Percentiles rank a stretch among this genome's conserved stretches.
Evolutionary conservation across 177 flowering plant species (phyloP).

Genomic region (Vitis hybrid): DNA sequence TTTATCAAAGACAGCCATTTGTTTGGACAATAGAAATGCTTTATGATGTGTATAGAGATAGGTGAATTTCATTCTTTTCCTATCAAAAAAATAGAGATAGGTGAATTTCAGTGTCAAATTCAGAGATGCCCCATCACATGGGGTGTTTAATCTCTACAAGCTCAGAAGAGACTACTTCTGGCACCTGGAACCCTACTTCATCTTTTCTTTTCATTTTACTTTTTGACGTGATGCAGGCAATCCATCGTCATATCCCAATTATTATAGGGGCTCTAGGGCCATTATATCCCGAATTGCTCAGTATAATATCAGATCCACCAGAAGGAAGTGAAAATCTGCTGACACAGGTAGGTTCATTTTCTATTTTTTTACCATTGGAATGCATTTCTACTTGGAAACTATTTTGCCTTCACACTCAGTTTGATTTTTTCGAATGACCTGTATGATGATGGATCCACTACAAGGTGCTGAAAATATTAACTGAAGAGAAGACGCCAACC

Average conservation of each 20-base stretch:
- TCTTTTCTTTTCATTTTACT: neutral
- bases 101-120: no score
- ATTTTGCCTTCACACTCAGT: conserved; percentile 3
- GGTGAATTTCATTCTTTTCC: no score
- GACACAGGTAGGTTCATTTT: conserved; percentile 52
- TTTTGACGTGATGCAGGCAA: conserved; percentile 54
- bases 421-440: conserved; percentile 10
- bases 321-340: conserved; percentile 91
- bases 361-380: neutral
- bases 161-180: no score
- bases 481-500: conserved; percentile 78
- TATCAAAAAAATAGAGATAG: no score
- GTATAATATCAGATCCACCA: conserved; percentile 90
- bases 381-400: neutral
- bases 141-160: no score
- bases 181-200: neutral
- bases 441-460: neutral
- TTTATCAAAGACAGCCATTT: no score
- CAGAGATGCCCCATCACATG: no score
- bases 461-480: conserved; percentile 81
- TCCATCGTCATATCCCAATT: conserved; percentile 88
- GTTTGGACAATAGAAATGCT: no score
- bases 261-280: conserved; percentile 76
- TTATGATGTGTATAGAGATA: no score
- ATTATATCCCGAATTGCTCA: conserved; percentile 71